Evolutionary conservation across 1,284 basidiomycete species (phyloP), one percentile per base, ranked within the genome.

Genomic region (Trichosporon ovoides): DNA sequence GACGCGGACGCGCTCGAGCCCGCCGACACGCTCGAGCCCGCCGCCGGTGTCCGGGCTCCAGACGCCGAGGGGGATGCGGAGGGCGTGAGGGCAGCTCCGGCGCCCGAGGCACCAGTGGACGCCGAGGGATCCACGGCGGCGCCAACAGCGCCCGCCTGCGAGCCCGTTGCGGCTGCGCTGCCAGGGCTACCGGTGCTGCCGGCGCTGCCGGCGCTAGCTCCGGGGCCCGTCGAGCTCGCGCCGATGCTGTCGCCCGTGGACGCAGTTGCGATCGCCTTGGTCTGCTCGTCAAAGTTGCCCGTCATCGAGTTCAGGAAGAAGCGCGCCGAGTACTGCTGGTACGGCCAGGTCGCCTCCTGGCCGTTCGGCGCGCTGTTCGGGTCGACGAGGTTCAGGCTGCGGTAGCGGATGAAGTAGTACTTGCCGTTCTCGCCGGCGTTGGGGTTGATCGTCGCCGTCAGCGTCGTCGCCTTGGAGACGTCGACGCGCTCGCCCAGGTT

Each of bases 311-410:
- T 34, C 70, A 69, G 63, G 24, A n/a, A 53, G 80, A 91, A 93
- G 67, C 84, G 84, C 59, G 89, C 82, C n/a, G 89, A 90, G 81
- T 91, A 93, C 2, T 88, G 84, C 63, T 86, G 79, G 56, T 83
- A 83, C 81, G 82, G 75, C 79, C 86, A 78, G 16, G 85, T 75
- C 59, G 80, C 73, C 9, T 31, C 28, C 28, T 31, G 28, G 28
- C 28, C 28, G 28, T 31, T 9, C 5, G 28, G 28, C 28, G 28
- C 28, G 28, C 28, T 31, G 28, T 31, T 31, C 28, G 28, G 28
- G 66, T 61, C 2, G 68, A 68, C 48, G 49, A 54, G 35, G 72
- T 86, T 82, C 72, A 81, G 85, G 0, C 88, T 88, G 59, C 86
- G 82, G 72, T 88, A 80, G 56, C 88, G 87, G 57, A 78, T 64